Conservation (phyloP, 371 early-diverging fungal species). For the Mucor irregularis region DNA sequence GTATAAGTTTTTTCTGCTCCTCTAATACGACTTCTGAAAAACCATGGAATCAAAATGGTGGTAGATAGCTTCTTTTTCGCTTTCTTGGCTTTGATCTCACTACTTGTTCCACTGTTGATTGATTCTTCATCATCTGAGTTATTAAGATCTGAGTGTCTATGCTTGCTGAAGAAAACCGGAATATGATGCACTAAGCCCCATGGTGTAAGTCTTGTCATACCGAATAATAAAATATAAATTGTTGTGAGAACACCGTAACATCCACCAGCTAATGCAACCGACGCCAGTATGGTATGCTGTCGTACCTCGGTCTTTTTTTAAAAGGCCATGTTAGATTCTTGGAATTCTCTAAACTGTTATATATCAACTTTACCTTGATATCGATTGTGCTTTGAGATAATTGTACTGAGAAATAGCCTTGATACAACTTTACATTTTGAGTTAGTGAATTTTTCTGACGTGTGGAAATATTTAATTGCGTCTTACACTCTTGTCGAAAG, state of each 20-base stretch:
- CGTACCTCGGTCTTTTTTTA: conserved; percentile 41
- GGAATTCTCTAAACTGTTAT: background rate
- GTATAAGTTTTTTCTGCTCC: conserved; percentile 7
- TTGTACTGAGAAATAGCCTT: conserved; percentile 38
- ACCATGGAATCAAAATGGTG: conserved; percentile 16
- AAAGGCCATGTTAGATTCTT: background rate
- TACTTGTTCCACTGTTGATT: background rate
- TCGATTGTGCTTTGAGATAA: conserved; percentile 32
- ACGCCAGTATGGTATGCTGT: conserved; percentile 39
- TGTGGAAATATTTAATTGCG: too few species aligned
- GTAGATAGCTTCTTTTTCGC: background rate
- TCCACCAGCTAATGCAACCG: conserved; percentile 45
- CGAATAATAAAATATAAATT: conserved; percentile 41
- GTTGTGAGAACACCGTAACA: conserved; percentile 41
- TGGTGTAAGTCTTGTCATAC: conserved; percentile 45
- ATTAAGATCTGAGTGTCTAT: conserved; percentile 12
- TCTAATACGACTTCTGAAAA: conserved; percentile 5
- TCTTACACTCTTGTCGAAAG: conserved; percentile 15
- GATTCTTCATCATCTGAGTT: background rate
- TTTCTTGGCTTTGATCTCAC: background rate
- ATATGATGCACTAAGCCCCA: conserved; percentile 43
- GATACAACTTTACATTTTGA: conserved; percentile 19
- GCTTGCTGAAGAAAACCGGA: conserved; percentile 23
- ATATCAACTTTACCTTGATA: conserved; percentile 24
- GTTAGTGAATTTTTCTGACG: too few species aligned